A percentile compares a stretch with the other conserved stretches of the same genome.
These are phyloP conservation scores for Diplodia corticola DNA, from an alignment of 2,329 filamentous ascomycete species.

Conservation along the genomic window DNA sequence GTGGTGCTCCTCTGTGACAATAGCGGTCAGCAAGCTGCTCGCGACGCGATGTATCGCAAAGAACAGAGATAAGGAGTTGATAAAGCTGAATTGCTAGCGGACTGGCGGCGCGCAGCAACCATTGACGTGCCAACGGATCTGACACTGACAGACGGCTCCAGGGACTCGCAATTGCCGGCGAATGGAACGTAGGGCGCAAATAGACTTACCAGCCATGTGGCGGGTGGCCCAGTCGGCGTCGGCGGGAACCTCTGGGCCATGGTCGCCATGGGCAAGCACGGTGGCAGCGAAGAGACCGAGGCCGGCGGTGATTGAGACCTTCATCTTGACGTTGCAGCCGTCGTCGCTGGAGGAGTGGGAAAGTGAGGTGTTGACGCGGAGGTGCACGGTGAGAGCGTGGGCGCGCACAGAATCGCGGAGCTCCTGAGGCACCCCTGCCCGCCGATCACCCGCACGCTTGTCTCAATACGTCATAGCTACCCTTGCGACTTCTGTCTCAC, in stretches of 20 bases:
- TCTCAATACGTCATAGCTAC: conserved; percentile 1
- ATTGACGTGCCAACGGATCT: not conserved
- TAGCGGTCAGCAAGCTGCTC: not conserved
- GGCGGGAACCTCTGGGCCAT: conserved; percentile 43
- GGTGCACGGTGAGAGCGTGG: conserved; percentile 13
- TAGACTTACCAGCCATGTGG: conserved; percentile 49
- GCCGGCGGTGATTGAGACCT: conserved; percentile 13
- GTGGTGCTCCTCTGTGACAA: conserved; percentile 81
- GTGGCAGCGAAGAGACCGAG: conserved; percentile 21
- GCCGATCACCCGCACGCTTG: conserved; percentile 17
- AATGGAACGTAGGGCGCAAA: not conserved
- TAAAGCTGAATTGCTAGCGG: not conserved
- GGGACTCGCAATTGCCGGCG: not conserved
- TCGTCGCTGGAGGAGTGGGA: not conserved
- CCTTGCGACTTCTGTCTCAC: not conserved
- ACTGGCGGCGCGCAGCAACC: not conserved
- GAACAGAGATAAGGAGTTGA: not conserved
- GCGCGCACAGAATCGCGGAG: conserved; percentile 7
- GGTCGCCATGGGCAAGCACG: conserved; percentile 36
- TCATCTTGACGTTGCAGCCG: conserved; percentile 17
- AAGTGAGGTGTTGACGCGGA: conserved; percentile 11
- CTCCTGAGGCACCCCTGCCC: conserved; percentile 10
- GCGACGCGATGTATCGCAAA: not conserved
- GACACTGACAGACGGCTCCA: not conserved
- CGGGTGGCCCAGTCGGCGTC: conserved; percentile 52